Base-by-base conservation (phyloP, 2,329 filamentous ascomycete species). In the Massarina eburnea region DNA sequence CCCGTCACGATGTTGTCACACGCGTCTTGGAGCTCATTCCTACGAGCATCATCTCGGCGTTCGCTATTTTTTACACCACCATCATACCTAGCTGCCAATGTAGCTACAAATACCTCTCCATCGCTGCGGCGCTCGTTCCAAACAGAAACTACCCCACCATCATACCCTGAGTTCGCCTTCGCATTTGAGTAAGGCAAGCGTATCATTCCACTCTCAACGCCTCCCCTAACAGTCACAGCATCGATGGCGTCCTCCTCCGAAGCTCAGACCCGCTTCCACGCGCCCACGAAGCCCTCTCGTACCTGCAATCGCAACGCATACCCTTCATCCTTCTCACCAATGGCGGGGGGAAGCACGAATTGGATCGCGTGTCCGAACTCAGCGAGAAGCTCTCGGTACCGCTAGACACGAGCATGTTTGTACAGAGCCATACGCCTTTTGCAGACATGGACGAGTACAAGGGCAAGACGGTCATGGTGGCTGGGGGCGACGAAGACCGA, bases 251-350 rank as follows among this genome's bases (percentile, higher is more conserved):
- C n/a, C 82, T 99, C 17, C 80, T 97, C 24, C 89, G 91, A 62
- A 87, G 88, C 49, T 83, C 87, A 3, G 82, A 85, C 51, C 84
- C 89, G 3, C 84, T 97, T 37, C 86, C 89, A 1, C 86, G 88
- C 24, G 92, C 94, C 1, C 76, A 82, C 1, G 79, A 88, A 61
- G 81, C 91, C 12, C 80, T 99, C 17, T 74, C 77, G 22, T 86
- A 84, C 61, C 83, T 97, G 17, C 83, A 91, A 57, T 73, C 79
- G 37, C 80, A 91, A 62, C 78, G 81, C 37, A 89, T 96, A 36
- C 91, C 91, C 10, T 97, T 95, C 73, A 92, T 99, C 61, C 82
- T 99, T 26, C 79, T 99, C 52, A 99, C 94, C 48, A 99, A 99
- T 71, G 94, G 94, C 58, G 94, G 94, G 33, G 94, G 94, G 46